Conservation (phyloP, 495 filamentous ascomycete species). For the Evernia prunastri region DNA sequence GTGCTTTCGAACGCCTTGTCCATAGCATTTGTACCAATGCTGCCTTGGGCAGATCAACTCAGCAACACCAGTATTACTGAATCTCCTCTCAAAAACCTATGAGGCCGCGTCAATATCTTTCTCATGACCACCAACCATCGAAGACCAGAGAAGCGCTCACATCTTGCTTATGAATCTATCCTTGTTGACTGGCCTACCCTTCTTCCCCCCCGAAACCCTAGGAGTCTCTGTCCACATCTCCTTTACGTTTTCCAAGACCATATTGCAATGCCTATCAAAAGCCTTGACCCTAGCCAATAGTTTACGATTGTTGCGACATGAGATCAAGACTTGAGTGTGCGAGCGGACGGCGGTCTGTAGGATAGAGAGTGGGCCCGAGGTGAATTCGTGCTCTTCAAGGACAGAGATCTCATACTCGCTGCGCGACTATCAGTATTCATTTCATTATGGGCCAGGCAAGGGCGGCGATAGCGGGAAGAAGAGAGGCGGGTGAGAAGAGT, state of each 20-base stretch:
- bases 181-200: conserved; percentile 90
- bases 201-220: conserved; percentile 64
- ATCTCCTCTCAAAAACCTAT: conserved; percentile 88
- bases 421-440: conserved; percentile 7
- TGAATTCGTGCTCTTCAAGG: conserved; percentile 87
- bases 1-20: not conserved
- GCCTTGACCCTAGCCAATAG: conserved; percentile 74
- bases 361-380: conserved; percentile 78
- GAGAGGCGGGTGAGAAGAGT: conserved; percentile 17
- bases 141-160: conserved; percentile 44
- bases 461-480: not conserved
- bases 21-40: conserved; percentile 7
- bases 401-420: conserved; percentile 86
- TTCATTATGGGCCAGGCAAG: not conserved
- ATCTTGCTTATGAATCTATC: conserved; percentile 98
- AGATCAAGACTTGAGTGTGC: conserved; percentile 85
- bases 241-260: conserved; percentile 97
- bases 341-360: conserved; percentile 85
- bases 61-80: conserved; percentile 88
- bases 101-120: conserved; percentile 10
- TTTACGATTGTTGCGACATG: conserved; percentile 83
- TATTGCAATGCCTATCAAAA: conserved; percentile 93
- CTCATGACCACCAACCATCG: not conserved
- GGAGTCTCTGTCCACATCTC: conserved; percentile 99
- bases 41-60: conserved; percentile 47